phyloP scores from a whole-genome alignment of 441 rosid genomes.

The Geranium incanum region DNA sequence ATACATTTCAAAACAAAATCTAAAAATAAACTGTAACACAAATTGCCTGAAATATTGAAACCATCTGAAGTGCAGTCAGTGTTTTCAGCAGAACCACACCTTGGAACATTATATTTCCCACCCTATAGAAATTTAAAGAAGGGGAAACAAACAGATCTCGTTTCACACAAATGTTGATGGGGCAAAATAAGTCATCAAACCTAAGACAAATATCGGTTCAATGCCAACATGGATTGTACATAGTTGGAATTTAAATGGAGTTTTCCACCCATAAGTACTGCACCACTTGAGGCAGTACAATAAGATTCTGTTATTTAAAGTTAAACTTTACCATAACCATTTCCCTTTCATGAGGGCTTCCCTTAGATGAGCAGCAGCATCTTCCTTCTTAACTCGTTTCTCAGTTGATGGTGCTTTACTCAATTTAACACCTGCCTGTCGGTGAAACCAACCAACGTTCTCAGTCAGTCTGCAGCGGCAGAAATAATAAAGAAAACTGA shows the following conservation, averaged over 20 bases:
- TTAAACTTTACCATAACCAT: conserved; percentile 74
- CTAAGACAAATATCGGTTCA: background rate
- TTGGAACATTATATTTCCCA: background rate
- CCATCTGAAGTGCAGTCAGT: background rate
- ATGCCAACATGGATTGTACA: conserved; percentile 3
- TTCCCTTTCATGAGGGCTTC: conserved; percentile 80
- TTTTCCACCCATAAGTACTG: background rate
- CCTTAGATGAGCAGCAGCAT: conserved; percentile 44
- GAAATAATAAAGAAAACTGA: conserved; percentile 12
- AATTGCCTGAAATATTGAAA: background rate
- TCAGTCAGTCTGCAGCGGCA: background rate
- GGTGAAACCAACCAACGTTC: conserved; percentile 8
- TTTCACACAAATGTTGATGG: background rate
- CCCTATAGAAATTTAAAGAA: background rate
- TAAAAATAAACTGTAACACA: background rate
- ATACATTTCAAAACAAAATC: background rate
- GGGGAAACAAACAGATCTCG: background rate
- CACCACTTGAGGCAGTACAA: background rate
- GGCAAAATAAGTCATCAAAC: background rate
- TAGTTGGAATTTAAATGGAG: background rate
- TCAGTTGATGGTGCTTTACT: conserved; percentile 39
- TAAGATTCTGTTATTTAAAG: conserved; percentile 6
- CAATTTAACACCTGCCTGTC: conserved; percentile 52
- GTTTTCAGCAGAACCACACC: background rate
- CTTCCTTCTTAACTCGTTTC: conserved; percentile 69